Evolutionary conservation across 345 rosid genomes (phyloP).

Genomic region (Chamaenerion angustifolium): DNA sequence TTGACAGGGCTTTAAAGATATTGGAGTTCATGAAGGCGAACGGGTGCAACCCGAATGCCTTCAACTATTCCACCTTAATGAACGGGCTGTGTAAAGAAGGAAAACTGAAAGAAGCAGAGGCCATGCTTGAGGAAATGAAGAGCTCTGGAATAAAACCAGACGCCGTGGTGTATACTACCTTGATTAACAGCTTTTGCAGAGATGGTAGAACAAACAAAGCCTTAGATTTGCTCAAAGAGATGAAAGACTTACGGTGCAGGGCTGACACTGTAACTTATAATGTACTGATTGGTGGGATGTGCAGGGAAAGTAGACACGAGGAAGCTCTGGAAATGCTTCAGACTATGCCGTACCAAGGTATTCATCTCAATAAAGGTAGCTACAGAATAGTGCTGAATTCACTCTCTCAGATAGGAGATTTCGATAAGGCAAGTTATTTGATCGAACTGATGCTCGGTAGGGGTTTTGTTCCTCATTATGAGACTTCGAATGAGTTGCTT

Average conservation of each 20-base stretch:
- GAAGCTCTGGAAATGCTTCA: slow-evolving; percentile 58
- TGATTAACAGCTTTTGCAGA: slow-evolving; percentile 60
- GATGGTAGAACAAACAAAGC: slow-evolving; percentile 41
- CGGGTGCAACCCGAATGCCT: slow-evolving; percentile 58
- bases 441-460: slow-evolving; percentile 46
- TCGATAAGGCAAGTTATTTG: slow-evolving; percentile 42
- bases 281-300: slow-evolving; percentile 60
- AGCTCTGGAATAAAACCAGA: slow-evolving; percentile 42
- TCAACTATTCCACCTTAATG: slow-evolving; percentile 59
- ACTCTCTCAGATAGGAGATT: slow-evolving; percentile 42
- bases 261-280: slow-evolving; percentile 69
- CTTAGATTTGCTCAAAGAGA: slow-evolving; percentile 46
- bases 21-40: slow-evolving; percentile 71
- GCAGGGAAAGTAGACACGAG: slow-evolving; percentile 39
- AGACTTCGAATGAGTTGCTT: slow-evolving; percentile 69
- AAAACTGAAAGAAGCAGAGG: slow-evolving; percentile 40
- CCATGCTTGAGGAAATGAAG: slow-evolving; percentile 49
- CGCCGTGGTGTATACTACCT: slow-evolving; percentile 56
- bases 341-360: slow-evolving; percentile 37
- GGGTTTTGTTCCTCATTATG: slow-evolving; percentile 60
- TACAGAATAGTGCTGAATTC: slow-evolving; percentile 68
- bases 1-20: slow-evolving; percentile 56
- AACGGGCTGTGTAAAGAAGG: slow-evolving; percentile 56
- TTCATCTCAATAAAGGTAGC: slow-evolving; percentile 57
- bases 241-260: slow-evolving; percentile 47